Base-by-base conservation (phyloP, 2,329 filamentous ascomycete species). In the Septoria petroselini region DNA sequence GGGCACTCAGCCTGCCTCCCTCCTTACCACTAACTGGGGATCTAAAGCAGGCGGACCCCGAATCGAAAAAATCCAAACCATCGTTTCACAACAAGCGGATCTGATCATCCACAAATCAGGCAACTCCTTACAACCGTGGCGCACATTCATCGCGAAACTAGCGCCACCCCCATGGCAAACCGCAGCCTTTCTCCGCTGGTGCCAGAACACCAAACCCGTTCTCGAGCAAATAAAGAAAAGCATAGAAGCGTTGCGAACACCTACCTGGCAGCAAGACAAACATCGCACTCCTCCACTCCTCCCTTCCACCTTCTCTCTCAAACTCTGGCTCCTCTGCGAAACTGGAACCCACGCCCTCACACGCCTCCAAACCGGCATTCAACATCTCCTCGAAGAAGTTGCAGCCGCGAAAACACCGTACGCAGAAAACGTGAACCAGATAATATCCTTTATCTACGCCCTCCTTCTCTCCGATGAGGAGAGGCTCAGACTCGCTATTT, bases 271-370 rank as follows among this genome's bases (percentile, higher is more conserved):
- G 40, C 25, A 27, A 3, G 31, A 56, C 39, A 37, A 40, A 1
- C 7, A 41, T 12, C 54, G 58, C 3, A 21, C 18, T 9, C 59
- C 59, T 4, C 21, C 34, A 4, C 35, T 58, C 7, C 45, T 62
- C 1, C 60, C 58, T 1, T 45, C 52, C 15, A 62, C 61, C 0
- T 67, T 64, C 39, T 3, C 14, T 1, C 53, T 62, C 37, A 57
- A 57, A 1, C 58, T 70, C 5, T 57, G 58, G 46, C 51, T 69
- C 2, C 51, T 68, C 1, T 21, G 19, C 14, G 9, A 21, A 34
- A 18, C 21, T 2, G 12, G 18, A n/a, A 4, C 49, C 60, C 5
- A 65, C 60, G 25, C 23, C 23, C 23, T 27, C 23, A 27, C 9
- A 29, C 30, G 18, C 25, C 37, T 25, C 18, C 30, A 7, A 23